Evolutionary conservation across 1,284 basidiomycete genomes (phyloP), one percentile per base, ranked within the genome.

Genomic region (Melampsora larici-populina): DNA sequence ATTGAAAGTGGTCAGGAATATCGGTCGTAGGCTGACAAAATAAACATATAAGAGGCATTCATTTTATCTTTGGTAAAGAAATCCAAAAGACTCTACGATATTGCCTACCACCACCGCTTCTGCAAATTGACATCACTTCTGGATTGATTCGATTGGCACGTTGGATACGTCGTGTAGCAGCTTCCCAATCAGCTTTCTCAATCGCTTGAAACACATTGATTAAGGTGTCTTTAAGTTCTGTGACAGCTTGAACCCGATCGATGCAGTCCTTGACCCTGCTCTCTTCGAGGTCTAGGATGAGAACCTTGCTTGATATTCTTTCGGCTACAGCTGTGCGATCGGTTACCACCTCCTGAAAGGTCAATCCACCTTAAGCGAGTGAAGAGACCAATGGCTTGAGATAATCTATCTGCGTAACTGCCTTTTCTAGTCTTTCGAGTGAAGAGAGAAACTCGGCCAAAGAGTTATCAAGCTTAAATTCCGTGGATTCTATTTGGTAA

Each of bases 1-100:
- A 94, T 91, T 0, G 88, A 86, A 3, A 97, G 96, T 0, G 93
- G 91, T 92, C 86, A 71, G 93, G 95, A n/a, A n/a, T n/a, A n/a
- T n/a, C n/a, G n/a, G n/a, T n/a, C n/a, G n/a, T n/a, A n/a, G n/a
- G n/a, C n/a, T n/a, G n/a, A n/a, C n/a, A n/a, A n/a, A n/a, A n/a
- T n/a, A n/a, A n/a, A n/a, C n/a, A n/a, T n/a, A n/a, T 66, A 89
- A 13, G 81, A n/a, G n/a, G n/a, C n/a, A n/a, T n/a, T n/a, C n/a
- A n/a, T n/a, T n/a, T n/a, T n/a, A n/a, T n/a, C n/a, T n/a, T n/a
- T n/a, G n/a, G n/a, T n/a, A n/a, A n/a, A n/a, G n/a, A n/a, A n/a
- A n/a, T n/a, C n/a, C n/a, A n/a, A n/a, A n/a, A n/a, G n/a, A n/a
- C n/a, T n/a, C n/a, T n/a, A n/a, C n/a, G n/a, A n/a, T n/a, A n/a